Evolutionary conservation across 768 basidiomycete species (phyloP), one percentile per base, ranked within the genome.

Genomic region (Chlorophyllum brunneum): DNA sequence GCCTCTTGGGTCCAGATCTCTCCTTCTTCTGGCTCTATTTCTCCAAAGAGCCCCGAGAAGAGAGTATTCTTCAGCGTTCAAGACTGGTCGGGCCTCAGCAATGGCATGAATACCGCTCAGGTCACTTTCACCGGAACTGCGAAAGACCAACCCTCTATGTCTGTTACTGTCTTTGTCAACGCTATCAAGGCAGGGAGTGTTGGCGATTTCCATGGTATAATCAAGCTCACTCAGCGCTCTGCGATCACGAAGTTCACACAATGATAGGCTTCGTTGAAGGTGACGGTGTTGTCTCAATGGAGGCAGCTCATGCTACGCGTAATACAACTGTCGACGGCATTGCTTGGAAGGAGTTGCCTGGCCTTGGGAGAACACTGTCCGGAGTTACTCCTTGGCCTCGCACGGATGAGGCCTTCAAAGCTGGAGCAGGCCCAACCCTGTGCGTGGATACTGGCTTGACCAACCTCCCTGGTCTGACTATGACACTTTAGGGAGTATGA

Each of bases 351-450:
- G 75, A 81, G 39, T 63, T 88, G 7, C 79, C 79, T 1, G 78
- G 79, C 1, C 78, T 83, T 46, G 84, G 85, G 6, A 68, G 76
- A 8, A 83, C 81, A 0, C 65, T 79, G 0, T 82, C 80, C 20
- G 85, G 74, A 7, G 71, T 88, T 16, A 82, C 80, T 2, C 82
- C 83, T 15, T 76, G 75, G 74, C 85, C 72, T 40, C 73, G 71
- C 22, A 64, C 69, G 22, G 81, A 77, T 42, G 63, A 68, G 5
- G 81, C 79, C 63, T 86, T 83, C 65, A 72, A 78, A 6, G 72
- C 74, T 26, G 85, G 85, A n/a, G 61, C 70, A 5, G 85, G 85
- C 0, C 84, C 86, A 6, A 72, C 74, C 24, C 59, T 86, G 79
- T 82, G 53, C 55, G 78, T 16, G 29, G 16, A 22, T 15, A 24